Conservation (phyloP, 371 early-diverging fungal species). For the Zopfochytrium polystomum region DNA sequence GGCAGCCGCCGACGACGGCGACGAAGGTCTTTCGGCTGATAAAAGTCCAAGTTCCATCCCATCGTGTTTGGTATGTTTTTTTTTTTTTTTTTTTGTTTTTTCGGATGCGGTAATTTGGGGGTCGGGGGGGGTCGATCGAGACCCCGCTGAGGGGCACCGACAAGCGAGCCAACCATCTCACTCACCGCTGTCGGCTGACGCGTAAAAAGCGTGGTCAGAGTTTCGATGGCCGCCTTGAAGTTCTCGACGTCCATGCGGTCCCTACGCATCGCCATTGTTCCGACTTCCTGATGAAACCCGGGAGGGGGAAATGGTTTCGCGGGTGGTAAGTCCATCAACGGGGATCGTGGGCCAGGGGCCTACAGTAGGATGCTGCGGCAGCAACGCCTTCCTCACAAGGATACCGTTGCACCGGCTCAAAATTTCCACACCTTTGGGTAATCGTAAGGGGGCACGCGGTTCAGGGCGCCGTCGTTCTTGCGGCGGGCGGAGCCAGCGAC, state of each 20-base stretch:
- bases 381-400: slow-evolving; percentile 49
- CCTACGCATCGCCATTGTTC: slow-evolving; percentile 68
- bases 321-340: neutral
- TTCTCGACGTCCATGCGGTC: slow-evolving; percentile 81
- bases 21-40: no score
- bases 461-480: slow-evolving; percentile 79
- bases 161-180: neutral
- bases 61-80: no score
- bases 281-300: slow-evolving; percentile 66
- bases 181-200: slow-evolving; percentile 22
- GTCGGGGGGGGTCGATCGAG: neutral
- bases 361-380: slow-evolving; percentile 79
- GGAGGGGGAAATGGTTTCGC: neutral
- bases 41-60: no score
- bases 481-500: slow-evolving; percentile 70
- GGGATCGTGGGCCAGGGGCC: slow-evolving; percentile 26
- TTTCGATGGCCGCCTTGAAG: slow-evolving; percentile 79
- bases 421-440: slow-evolving; percentile 76
- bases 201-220: slow-evolving; percentile 75
- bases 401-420: slow-evolving; percentile 61
- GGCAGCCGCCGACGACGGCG: no score
- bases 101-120: neutral
- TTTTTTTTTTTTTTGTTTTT: no score
- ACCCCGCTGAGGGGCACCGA: neutral
- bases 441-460: slow-evolving; percentile 74